phyloP scores from a whole-genome alignment of 2,329 filamentous ascomycete genomes.

The Hymenoscyphus albidus region DNA sequence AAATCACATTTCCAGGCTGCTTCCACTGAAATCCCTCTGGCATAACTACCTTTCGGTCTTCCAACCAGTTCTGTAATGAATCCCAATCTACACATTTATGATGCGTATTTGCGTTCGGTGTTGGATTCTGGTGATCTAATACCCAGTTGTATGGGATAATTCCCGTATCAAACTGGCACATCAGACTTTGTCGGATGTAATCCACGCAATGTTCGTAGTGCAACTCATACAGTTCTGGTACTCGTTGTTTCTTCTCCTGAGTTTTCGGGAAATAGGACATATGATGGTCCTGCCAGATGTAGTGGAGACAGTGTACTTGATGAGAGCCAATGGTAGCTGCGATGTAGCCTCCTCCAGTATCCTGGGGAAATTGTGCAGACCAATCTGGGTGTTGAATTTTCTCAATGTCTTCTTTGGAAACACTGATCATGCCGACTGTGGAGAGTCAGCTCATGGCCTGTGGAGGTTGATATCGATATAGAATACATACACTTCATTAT shows the following conservation, averaged over 20 bases:
- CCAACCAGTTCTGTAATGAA: conserved; percentile 9
- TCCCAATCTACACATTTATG: conserved; percentile 12
- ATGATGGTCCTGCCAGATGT: conserved; percentile 14
- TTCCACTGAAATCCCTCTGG: conserved; percentile 11
- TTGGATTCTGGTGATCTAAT: not conserved
- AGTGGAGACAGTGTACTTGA: conserved; percentile 11
- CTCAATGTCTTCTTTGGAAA: not conserved
- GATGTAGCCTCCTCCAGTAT: conserved; percentile 9
- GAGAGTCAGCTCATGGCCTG: not conserved
- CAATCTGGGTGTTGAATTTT: not conserved
- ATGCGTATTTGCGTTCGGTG: conserved; percentile 2
- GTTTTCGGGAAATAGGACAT: not conserved
- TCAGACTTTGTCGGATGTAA: conserved; percentile 8
- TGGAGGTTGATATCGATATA: not conserved
- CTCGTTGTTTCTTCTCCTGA: not conserved
- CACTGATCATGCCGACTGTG: not conserved
- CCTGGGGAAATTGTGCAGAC: conserved; percentile 35
- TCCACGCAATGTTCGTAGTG: conserved; percentile 12
- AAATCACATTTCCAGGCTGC: not conserved
- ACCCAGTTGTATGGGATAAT: conserved; percentile 6
- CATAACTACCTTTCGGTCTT: conserved; percentile 8
- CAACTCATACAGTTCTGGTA: conserved; percentile 11
- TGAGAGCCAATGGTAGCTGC: conserved; percentile 10
- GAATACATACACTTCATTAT: not conserved
- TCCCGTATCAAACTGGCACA: conserved; percentile 6